A percentile compares a stretch with the other conserved stretches of the same genome.
phyloP scores from a whole-genome alignment of 352 stramenopile genomes.

The Globisporangium orthogonon region DNA sequence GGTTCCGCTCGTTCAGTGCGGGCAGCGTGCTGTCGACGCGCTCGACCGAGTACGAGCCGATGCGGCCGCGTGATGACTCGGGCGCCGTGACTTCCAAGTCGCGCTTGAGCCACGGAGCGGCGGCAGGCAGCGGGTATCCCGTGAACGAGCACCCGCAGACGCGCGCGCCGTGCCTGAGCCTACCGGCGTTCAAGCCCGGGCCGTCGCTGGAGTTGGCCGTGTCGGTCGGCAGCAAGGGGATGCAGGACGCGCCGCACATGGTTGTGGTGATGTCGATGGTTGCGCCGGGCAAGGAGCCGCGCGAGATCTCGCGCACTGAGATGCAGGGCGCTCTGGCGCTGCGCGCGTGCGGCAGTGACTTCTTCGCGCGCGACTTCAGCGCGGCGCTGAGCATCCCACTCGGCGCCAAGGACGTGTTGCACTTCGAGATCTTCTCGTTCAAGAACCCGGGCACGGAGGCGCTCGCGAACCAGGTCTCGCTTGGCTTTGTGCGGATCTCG shows the following conservation, averaged over 20 bases:
- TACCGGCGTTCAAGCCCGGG: conserved; percentile 52
- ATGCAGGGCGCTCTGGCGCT: conserved; percentile 63
- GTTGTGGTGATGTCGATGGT: conserved; percentile 64
- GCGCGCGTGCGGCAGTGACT: conserved; percentile 63
- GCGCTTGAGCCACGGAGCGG: conserved; percentile 12
- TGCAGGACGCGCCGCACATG: conserved; percentile 67
- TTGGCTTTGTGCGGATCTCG: conserved; percentile 73
- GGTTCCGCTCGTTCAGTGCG: conserved; percentile 60
- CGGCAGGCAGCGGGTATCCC: conserved; percentile 2
- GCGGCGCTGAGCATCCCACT: conserved; percentile 62
- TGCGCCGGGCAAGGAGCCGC: conserved; percentile 31
- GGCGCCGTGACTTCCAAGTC: conserved; percentile 28
- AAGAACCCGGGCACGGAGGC: conserved; percentile 48
- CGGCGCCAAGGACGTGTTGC: conserved; percentile 52
- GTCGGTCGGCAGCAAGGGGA: conserved; percentile 64
- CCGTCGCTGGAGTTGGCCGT: conserved; percentile 67
- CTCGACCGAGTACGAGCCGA: conserved; percentile 15
- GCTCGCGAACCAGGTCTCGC: conserved; percentile 50
- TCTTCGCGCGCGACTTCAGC: conserved; percentile 76
- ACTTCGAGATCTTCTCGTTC: conserved; percentile 76
- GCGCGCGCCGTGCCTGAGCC: conserved; percentile 56
- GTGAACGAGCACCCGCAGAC: conserved; percentile 21
- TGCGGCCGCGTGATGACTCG: conserved; percentile 39
- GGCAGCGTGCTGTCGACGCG: conserved; percentile 51
- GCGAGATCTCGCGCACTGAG: conserved; percentile 73